Evolutionary conservation across 2,329 filamentous ascomycete genomes (phyloP), one percentile per base, ranked within the genome.

Genomic region (Microthyrium microscopicum): DNA sequence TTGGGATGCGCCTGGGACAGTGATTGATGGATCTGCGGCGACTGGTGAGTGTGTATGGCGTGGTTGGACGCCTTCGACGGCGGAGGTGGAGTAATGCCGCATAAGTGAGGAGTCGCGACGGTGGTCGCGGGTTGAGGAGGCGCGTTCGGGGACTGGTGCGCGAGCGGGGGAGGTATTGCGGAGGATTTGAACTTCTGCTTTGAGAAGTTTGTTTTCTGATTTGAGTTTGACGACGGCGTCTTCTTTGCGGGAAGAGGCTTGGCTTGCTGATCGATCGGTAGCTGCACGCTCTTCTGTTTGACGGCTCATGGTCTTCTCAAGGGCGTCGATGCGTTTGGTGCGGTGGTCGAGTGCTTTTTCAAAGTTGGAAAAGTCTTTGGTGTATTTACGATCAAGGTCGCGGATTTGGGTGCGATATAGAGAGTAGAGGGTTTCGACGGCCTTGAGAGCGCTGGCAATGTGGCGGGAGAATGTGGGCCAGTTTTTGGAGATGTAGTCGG

Each of bases 381-480:
- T 77, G n/a, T 95, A 59, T 39, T 92, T 81, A 31, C 80, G 75
- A 53, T 98, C 89, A n/a, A 94, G 75, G 5, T 66, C 63, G 46
- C 81, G 80, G 49, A 94, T 81, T 39, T 82, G 77, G 25, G 67
- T 64, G 46, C 81, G 78, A 61, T 93, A 92, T 6, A 72, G 70
- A 13, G 70, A 68, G 22, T 95, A 65, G 41, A 92, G 72, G 13
- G 66, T 64, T 60, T 95, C 89, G 35, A 95, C 75, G 3, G 75
- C 81, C 61, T 87, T 92, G 40, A 94, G 70, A 0, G 87, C 87
- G 1, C 76, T 71, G 27, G 94, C 57, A 18, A 98, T 66, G 51
- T 94, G 95, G 53, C 85, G 82, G 48, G 78, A 81, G 57, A 95
- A 95, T 1, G 79, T 81, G 0, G 80, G 77, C 4, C 95, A 66